Evolutionary conservation across 176 grass and related monocot genomes (phyloP).

Genomic region (Triticum turgidum): DNA sequence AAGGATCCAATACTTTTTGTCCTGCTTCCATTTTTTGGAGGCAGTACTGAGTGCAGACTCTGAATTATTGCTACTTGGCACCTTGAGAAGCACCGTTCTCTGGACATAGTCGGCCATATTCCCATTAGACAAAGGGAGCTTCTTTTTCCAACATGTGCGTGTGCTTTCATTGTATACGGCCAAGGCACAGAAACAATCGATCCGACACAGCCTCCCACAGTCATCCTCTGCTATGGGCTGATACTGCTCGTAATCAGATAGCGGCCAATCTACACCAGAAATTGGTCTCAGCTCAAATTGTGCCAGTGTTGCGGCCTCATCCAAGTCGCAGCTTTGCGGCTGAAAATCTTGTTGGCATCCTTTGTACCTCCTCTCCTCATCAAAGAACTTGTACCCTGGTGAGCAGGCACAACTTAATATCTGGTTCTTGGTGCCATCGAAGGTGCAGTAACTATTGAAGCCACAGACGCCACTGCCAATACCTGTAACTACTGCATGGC

Average conservation of each 20-base stretch:
- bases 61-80: background rate
- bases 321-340: constrained; percentile 17
- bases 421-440: no score
- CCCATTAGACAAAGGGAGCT: constrained; percentile 43
- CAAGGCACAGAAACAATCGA: constrained; percentile 40
- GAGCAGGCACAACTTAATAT: no score
- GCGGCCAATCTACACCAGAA: constrained; percentile 11
- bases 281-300: constrained; percentile 9
- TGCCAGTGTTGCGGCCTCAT: background rate
- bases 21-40: background rate
- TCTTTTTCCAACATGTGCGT: constrained; percentile 40
- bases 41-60: background rate
- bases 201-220: constrained; percentile 13
- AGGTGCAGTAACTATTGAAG: background rate
- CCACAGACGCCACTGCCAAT: constrained; percentile 29
- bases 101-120: background rate
- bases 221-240: background rate
- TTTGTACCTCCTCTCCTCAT: background rate
- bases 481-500: background rate
- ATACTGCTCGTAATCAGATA: constrained; percentile 40
- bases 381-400: no score
- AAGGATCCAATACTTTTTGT: constrained; percentile 12
- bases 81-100: constrained; percentile 33
- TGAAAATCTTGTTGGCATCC: constrained; percentile 32
- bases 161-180: background rate